Conservation (phyloP, 805 yeast genomes). For the Torulaspora gathmanii region DNA sequence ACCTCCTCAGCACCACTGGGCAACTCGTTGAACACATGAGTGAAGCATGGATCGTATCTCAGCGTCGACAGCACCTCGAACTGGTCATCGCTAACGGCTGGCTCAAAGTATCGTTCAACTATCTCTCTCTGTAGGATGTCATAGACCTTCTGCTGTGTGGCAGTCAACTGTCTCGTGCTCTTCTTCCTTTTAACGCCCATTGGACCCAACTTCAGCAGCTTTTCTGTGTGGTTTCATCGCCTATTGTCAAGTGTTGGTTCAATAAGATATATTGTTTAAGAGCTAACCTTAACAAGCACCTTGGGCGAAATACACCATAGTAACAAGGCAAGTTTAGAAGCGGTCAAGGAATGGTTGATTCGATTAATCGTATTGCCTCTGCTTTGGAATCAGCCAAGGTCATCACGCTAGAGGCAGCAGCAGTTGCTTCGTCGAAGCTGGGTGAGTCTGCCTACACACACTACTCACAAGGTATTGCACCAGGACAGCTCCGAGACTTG, state of each 20-base stretch:
- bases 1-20: not conserved
- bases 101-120: conserved; percentile 17
- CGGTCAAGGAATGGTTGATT: conserved; percentile 43
- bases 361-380: conserved; percentile 58
- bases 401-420: conserved; percentile 77
- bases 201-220: not conserved
- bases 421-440: conserved; percentile 62
- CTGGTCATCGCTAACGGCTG: conserved; percentile 21
- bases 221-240: not conserved
- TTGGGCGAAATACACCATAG: not conserved
- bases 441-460: conserved; percentile 55
- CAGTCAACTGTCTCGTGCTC: conserved; percentile 12
- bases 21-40: conserved; percentile 7
- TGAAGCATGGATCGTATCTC: conserved; percentile 64
- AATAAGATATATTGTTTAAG: not conserved
- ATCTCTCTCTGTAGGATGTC: conserved; percentile 19
- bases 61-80: conserved; percentile 66
- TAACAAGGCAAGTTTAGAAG: not conserved
- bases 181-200: conserved; percentile 11
- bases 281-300: not conserved
- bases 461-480: conserved; percentile 43
- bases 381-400: conserved; percentile 77
- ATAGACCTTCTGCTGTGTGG: conserved; percentile 15
- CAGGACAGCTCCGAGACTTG: conserved; percentile 59
- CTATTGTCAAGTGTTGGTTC: not conserved